phyloP scores from a whole-genome alignment of 768 basidiomycete genomes.

The Mycena epipterygia region DNA sequence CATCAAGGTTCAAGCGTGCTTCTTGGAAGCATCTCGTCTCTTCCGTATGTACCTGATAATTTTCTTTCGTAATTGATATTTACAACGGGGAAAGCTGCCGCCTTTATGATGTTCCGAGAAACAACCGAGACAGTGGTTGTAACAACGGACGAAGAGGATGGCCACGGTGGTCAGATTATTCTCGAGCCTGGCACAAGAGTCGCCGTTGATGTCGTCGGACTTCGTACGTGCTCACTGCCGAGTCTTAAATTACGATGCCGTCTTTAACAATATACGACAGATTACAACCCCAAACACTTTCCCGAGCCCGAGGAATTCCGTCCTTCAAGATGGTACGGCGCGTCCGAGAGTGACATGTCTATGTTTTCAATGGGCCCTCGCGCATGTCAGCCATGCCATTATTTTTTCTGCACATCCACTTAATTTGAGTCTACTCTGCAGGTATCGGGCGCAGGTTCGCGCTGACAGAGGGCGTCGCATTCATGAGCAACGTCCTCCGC shows the following conservation, averaged over 20 bases:
- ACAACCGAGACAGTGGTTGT: background rate
- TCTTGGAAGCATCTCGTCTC: conserved; percentile 4
- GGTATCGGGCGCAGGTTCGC: conserved; percentile 8
- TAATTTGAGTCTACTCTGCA: background rate
- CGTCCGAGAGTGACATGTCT: background rate
- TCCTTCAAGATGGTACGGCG: background rate
- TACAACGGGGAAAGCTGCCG: background rate
- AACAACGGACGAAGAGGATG: conserved; percentile 14
- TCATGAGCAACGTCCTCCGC: conserved; percentile 1
- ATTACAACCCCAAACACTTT: conserved; percentile 11
- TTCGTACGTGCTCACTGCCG: background rate
- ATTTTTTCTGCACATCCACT: background rate
- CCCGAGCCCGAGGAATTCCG: conserved; percentile 8
- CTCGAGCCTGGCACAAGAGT: background rate
- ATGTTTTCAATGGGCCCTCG: background rate
- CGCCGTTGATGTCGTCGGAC: background rate
- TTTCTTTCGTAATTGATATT: background rate
- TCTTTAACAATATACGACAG: background rate
- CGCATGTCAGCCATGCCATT: background rate
- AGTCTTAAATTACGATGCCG: background rate
- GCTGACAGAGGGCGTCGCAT: background rate
- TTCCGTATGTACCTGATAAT: background rate
- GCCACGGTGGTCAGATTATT: conserved; percentile 7
- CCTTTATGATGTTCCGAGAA: background rate
- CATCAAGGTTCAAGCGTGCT: background rate